These are phyloP conservation scores for Tricholoma terreum DNA, from an alignment of 768 basidiomycete species.

Conservation along the genomic window DNA sequence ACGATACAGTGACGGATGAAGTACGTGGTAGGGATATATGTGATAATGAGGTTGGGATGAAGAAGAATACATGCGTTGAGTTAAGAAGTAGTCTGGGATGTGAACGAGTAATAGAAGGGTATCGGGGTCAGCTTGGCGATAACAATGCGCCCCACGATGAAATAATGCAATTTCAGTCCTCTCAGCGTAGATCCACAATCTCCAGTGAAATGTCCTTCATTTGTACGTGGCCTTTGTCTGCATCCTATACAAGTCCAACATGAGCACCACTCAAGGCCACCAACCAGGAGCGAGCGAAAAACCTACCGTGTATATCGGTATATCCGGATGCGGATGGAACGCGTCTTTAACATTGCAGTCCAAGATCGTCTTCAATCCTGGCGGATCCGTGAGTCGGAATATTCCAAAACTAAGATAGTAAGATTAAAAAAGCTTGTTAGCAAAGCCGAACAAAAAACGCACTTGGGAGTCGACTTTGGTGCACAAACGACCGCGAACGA, in stretches of 20 bases:
- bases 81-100: too few species aligned
- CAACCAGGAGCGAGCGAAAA: neutral
- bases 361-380: conserved; percentile 70
- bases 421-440: too few species aligned
- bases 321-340: conserved; percentile 83
- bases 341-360: conserved; percentile 67
- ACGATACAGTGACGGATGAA: neutral
- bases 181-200: conserved; percentile 74
- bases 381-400: conserved; percentile 87
- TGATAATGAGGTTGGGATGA: too few species aligned
- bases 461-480: too few species aligned
- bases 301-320: conserved; percentile 84
- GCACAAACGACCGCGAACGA: too few species aligned
- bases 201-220: conserved; percentile 72
- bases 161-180: neutral
- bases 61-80: neutral
- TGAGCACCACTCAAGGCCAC: neutral
- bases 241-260: conserved; percentile 48
- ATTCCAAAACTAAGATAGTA: conserved; percentile 69
- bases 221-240: conserved; percentile 81
- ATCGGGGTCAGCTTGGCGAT: neutral
- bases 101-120: neutral
- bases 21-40: neutral
- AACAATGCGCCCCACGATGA: neutral
- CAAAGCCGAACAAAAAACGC: too few species aligned